These are phyloP conservation scores for Aureobasidium musti DNA, from an alignment of 2,329 filamentous ascomycete species.

Conservation along the genomic window DNA sequence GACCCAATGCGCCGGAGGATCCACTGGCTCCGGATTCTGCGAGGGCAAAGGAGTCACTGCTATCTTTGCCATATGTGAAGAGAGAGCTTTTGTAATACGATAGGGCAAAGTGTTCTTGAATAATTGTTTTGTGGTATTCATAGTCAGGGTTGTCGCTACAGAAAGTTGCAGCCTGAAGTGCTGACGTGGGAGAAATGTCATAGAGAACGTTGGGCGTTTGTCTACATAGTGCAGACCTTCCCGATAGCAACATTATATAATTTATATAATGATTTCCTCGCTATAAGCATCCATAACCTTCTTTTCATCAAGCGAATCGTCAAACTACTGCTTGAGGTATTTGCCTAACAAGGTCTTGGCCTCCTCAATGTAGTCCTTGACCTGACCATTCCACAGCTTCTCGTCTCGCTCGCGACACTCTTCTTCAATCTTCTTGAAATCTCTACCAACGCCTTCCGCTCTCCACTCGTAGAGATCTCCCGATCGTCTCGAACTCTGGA, in stretches of 20 bases:
- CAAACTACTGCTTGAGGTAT: neutral
- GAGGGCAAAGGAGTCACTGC: neutral
- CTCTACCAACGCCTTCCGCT: conserved; percentile 37
- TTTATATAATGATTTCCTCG: too few relatives aligned
- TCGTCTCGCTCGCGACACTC: conserved; percentile 34
- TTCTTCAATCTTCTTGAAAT: conserved; percentile 44
- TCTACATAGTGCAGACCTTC: neutral
- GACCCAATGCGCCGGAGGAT: conserved; percentile 45
- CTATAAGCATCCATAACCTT: too few relatives aligned
- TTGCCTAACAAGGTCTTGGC: conserved; percentile 27
- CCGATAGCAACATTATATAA: neutral
- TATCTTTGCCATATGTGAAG: neutral
- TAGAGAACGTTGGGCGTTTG: neutral
- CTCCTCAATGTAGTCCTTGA: conserved; percentile 29
- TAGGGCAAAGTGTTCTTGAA: neutral
- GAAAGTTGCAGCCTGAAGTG: conserved; percentile 7
- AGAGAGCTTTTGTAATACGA: too few relatives aligned
- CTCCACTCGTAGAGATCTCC: conserved; percentile 48
- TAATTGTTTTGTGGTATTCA: neutral
- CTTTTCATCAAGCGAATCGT: too few relatives aligned
- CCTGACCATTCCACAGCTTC: conserved; percentile 30
- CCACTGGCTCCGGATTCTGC: neutral
- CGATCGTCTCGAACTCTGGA: conserved; percentile 45
- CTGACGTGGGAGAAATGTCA: neutral
- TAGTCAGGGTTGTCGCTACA: conserved; percentile 3